Evolutionary conservation across 2,329 filamentous ascomycete genomes (phyloP).

Genomic region (Ceratocystis cacaofunesta): DNA sequence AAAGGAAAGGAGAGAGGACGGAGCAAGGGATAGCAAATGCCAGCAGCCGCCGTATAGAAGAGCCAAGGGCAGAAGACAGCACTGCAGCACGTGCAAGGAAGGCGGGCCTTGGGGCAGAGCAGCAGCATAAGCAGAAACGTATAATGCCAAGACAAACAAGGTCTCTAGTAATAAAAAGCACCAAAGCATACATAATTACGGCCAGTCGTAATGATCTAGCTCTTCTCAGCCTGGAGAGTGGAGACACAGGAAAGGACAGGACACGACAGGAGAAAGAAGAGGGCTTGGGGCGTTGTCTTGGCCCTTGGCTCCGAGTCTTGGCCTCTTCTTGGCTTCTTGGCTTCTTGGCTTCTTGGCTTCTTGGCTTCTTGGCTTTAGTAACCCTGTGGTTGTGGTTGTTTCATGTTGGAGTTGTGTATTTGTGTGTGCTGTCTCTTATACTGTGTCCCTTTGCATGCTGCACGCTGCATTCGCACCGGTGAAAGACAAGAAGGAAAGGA

Average conservation of each 20-base stretch:
- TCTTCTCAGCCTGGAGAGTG: neutral
- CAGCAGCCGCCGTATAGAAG: too few species aligned
- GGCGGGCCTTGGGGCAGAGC: too few species aligned
- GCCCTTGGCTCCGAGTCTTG: neutral
- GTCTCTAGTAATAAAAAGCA: neutral
- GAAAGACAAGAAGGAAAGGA: neutral
- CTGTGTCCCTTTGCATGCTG: neutral
- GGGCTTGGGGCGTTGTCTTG: conserved; percentile 1
- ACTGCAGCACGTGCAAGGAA: too few species aligned
- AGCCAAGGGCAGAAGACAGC: too few species aligned
- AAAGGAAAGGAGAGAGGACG: too few species aligned
- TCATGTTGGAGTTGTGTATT: neutral
- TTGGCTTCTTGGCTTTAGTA: neutral
- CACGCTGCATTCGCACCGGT: too few species aligned
- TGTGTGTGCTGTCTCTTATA: neutral
- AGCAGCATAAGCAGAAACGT: neutral
- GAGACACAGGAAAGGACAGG: neutral
- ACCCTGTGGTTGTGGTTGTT: neutral
- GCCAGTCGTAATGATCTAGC: neutral
- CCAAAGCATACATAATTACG: neutral
- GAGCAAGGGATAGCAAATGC: too few species aligned
- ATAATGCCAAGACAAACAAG: conserved; percentile 3
- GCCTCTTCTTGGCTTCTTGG: conserved; percentile 2
- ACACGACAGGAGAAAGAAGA: neutral
- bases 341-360: conserved; percentile 3